Conservation (phyloP, 23 red algal species). For the Porphyridium purpureum region DNA sequence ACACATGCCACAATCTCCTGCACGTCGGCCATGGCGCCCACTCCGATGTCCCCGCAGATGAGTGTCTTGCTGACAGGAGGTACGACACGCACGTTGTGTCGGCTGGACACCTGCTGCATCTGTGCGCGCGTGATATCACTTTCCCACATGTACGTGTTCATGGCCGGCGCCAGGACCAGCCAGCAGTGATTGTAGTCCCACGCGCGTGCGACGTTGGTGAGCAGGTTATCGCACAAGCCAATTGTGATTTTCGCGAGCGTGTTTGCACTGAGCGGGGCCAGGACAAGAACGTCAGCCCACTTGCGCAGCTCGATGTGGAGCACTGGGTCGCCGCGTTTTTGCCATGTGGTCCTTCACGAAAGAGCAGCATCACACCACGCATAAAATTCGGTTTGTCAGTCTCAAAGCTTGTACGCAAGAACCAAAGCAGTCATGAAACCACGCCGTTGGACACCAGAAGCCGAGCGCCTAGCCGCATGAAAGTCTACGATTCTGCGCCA, state of each 20-base stretch:
- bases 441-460: no score
- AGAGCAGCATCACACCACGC: no score
- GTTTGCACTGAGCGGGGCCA: constrained; percentile 78
- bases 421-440: no score
- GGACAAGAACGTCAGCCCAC: constrained; percentile 61
- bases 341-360: no score
- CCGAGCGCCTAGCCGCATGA: no score
- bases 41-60: constrained; percentile 71
- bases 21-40: constrained; percentile 65
- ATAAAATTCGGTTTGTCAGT: no score
- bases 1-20: constrained; percentile 29
- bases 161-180: constrained; percentile 79
- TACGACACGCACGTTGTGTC: neutral
- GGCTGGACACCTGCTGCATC: neutral
- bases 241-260: constrained; percentile 67
- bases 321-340: constrained; percentile 47
- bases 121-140: constrained; percentile 23
- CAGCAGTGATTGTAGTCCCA: constrained; percentile 31
- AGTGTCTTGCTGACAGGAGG: constrained; percentile 53
- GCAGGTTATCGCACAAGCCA: constrained; percentile 75
- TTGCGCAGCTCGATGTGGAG: constrained; percentile 68
- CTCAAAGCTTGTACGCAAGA: no score
- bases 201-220: constrained; percentile 53
- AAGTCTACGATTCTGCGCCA: no score
- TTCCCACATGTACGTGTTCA: constrained; percentile 94